Evolutionary conservation across 108 stramenopile species (phyloP), one percentile per base, ranked within the genome.

Genomic region (Stephanodiscus minutulus): DNA sequence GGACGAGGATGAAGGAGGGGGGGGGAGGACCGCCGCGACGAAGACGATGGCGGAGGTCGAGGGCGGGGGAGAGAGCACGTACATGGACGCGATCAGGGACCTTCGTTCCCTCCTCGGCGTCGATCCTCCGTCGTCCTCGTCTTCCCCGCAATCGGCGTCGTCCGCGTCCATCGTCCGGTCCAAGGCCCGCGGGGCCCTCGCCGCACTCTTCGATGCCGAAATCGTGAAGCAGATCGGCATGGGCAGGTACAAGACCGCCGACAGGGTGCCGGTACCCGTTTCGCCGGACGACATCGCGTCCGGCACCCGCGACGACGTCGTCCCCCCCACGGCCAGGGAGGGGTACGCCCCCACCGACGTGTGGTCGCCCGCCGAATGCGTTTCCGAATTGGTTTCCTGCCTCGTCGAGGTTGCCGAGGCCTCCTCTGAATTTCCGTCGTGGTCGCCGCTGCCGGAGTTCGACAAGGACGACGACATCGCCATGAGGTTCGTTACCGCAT

Each of bases 401-500:
- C 53, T 90, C 21, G 18, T 60, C 13, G 68, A 85, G 11, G 83
- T 82, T 15, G 79, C 76, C 10, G 52, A 53, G 24, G 82, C 83
- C 7, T 61, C 82, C 52, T 41, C 83, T 24, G 18, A 59, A 0
- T 10, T 52, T 57, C 63, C 61, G 5, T 43, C 50, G 2, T 60
- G n/a, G n/a, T 29, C 2, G n/a, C 73, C 82, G 25, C 49, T 82
- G 41, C 76, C 86, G 31, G 86, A 84, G 61, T 96, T 98, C 74
- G 97, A 97, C 85, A 98, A 98, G 75, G 99, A 99, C 72, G 91
- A 97, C 73, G 77, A 71, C 55, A 56, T 98, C 58, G 89, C 92
- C 62, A 97, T 99, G 98, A 65, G 85, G 53, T 98, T 98, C 68
- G 97, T 99, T 8, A 92, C 98, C 17, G 96, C 96, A 7, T 83